phyloP scores from a whole-genome alignment of 2,329 filamentous ascomycete genomes.

The Pseudocercospora crystallina region DNA sequence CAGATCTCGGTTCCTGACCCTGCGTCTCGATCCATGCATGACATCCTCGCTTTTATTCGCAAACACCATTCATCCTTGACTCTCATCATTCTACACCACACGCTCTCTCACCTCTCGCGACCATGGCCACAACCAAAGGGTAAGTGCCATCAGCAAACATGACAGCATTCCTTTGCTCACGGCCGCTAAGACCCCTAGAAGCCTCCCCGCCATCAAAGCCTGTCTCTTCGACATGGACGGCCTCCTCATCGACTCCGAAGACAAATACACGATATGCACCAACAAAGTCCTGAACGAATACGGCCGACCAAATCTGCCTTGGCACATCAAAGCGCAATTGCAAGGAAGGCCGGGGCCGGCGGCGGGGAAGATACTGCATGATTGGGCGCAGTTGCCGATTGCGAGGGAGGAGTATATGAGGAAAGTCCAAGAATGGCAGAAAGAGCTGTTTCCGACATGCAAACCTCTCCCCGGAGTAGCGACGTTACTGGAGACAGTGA shows the following conservation, averaged over 20 bases:
- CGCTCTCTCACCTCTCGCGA: not conserved
- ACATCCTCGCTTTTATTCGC: not conserved
- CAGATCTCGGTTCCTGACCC: no score
- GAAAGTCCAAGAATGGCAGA: constrained; percentile 64
- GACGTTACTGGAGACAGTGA: constrained; percentile 63
- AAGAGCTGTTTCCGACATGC: constrained; percentile 69
- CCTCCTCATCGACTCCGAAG: constrained; percentile 89
- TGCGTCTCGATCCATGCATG: no score
- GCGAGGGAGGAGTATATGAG: constrained; percentile 63
- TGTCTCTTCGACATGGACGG: constrained; percentile 99
- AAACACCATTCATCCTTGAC: not conserved
- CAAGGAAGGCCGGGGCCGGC: constrained; percentile 64
- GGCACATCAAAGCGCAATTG: constrained; percentile 89
- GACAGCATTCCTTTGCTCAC: constrained; percentile 11
- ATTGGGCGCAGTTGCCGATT: constrained; percentile 86
- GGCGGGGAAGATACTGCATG: constrained; percentile 64
- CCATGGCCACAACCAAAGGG: constrained; percentile 15
- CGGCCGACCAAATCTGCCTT: constrained; percentile 73
- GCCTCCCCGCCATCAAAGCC: constrained; percentile 74
- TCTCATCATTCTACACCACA: no score
- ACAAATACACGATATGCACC: constrained; percentile 79
- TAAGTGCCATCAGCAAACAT: constrained; percentile 1
- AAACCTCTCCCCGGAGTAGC: constrained; percentile 76
- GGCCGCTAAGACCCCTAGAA: constrained; percentile 20
- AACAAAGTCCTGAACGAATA: constrained; percentile 80